Evolutionary conservation across 2,329 filamentous ascomycete species (phyloP), one percentile per base, ranked within the genome.

Genomic region (Aspergillus pseudoterreus): DNA sequence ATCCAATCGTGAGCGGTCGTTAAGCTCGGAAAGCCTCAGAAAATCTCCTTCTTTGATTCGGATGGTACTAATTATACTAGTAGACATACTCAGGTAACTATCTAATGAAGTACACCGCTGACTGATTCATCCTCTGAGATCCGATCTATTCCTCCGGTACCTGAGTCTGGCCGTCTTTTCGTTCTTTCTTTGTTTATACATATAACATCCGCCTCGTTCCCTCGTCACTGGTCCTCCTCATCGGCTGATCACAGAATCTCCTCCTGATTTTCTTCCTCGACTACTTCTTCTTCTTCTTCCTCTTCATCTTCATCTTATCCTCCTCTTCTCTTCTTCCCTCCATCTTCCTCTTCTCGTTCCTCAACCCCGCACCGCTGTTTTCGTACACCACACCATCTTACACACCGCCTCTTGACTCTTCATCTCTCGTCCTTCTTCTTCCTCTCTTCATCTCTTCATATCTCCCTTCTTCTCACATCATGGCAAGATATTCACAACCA

Each of bases 401-500:
- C 45, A 49, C 52, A 41, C 51, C 49, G 39, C 35, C 35, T 35
- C 33, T 43, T 36, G 47, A 24, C 41, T 42, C 55, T 52, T 50
- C 48, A 46, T 46, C 47, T 35, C 45, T 54, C 39, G 42, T 54
- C 52, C 54, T 52, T 42, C 54, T 52, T 42, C 49, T 50, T 15
- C 49, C 42, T 44, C 33, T 46, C 49, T 19, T 54, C 47, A 36
- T 49, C 42, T 55, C 33, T 48, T 45, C 47, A 39, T 22, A 14
- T 36, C 43, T 45, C 15, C 30, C 12, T 24, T 30, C 47, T 46
- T 43, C 47, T 51, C 55, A 61, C 58, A 62, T 58, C 52, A 74
- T 74, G 71, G 70, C 74, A 56, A 69, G 70, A 61, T 77, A 74
- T 65, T 71, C 71, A 55, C 71, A 74, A 59, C 67, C 67, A 49